phyloP scores from a whole-genome alignment of 257 asterid species.

The Nicotiana knightiana region DNA sequence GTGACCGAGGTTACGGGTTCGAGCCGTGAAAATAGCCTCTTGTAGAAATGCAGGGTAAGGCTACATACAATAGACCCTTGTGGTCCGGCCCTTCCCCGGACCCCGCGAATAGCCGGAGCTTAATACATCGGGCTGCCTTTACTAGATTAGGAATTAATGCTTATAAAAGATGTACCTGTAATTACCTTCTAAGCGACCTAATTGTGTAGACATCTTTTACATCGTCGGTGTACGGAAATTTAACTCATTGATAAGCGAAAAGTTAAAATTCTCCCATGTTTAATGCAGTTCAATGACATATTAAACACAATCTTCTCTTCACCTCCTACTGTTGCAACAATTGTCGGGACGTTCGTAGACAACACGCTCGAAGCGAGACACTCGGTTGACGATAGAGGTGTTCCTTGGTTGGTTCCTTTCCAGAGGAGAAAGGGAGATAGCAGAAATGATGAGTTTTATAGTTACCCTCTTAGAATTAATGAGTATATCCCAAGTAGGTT shows the following conservation, averaged over 20 bases:
- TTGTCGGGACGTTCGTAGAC: slow-evolving; percentile 62
- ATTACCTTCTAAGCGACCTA: not conserved
- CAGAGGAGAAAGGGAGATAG: slow-evolving; percentile 72
- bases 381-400: slow-evolving; percentile 59
- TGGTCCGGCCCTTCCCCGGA: no score
- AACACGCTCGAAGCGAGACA: slow-evolving; percentile 72
- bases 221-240: no score
- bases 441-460: slow-evolving; percentile 86
- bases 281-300: slow-evolving; percentile 78
- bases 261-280: not conserved
- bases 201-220: not conserved
- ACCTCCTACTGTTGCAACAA: slow-evolving; percentile 74
- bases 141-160: not conserved
- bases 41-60: no score
- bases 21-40: no score
- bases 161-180: not conserved
- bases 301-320: slow-evolving; percentile 84
- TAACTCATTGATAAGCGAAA: not conserved
- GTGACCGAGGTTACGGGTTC: no score
- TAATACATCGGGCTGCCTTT: no score
- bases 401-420: slow-evolving; percentile 81
- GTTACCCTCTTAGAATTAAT: slow-evolving; percentile 63
- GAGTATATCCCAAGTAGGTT: slow-evolving; percentile 78
- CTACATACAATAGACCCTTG: no score
- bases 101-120: no score